These are phyloP conservation scores for Talaromyces funiculosus DNA, from an alignment of 2,329 filamentous ascomycete genomes.

Conservation along the genomic window DNA sequence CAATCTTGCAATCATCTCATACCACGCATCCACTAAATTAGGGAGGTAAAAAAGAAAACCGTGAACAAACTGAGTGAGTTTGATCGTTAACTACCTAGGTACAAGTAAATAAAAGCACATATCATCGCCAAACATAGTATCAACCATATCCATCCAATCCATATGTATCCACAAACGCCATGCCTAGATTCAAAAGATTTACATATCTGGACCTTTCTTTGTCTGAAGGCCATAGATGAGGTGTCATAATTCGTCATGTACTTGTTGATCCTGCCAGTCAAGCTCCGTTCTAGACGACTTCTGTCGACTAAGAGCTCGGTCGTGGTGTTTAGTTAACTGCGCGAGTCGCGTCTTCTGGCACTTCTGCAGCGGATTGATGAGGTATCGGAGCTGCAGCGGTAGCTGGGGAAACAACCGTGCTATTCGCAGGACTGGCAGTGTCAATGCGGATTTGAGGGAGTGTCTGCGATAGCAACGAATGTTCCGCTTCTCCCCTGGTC, in stretches of 20 bases:
- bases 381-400: neutral
- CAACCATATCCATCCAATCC: neutral
- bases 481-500: neutral
- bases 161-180: slow-evolving; percentile 1
- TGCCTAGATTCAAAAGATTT: neutral
- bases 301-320: neutral
- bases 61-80: neutral
- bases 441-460: slow-evolving; percentile 14
- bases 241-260: neutral
- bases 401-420: slow-evolving; percentile 1
- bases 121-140: neutral
- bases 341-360: neutral
- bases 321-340: neutral
- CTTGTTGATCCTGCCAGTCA: neutral
- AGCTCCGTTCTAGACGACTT: neutral
- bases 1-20: neutral
- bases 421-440: slow-evolving; percentile 8
- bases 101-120: neutral
- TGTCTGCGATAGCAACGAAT: neutral
- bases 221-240: neutral
- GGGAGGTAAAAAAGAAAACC: neutral
- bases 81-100: neutral
- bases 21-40: neutral
- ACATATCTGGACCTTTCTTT: neutral
- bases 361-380: neutral